phyloP scores from a whole-genome alignment of 768 basidiomycete genomes.

The Phylloporus sp. region DNA sequence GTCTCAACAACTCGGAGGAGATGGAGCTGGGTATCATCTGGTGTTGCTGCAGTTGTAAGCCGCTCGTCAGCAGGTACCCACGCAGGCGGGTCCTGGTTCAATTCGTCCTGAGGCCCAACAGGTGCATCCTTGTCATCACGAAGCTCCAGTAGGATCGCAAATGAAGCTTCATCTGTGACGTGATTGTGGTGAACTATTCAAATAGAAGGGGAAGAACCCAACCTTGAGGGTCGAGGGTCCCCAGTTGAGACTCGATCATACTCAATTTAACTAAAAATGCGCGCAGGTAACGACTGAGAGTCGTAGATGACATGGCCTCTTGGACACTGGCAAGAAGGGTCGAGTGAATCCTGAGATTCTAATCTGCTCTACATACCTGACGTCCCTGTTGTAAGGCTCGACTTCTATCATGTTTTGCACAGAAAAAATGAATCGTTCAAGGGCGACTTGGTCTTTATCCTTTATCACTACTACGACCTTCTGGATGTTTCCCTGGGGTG shows the following conservation, averaged over 20 bases:
- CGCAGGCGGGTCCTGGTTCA: constrained; percentile 56
- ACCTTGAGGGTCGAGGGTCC: constrained; percentile 56
- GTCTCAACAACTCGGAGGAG: constrained; percentile 80
- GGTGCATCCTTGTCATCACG: constrained; percentile 61
- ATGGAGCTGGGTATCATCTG: constrained; percentile 67
- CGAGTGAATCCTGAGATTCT: not conserved
- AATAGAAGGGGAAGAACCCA: not conserved
- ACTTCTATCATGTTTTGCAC: constrained; percentile 78
- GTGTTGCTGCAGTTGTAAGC: constrained; percentile 63
- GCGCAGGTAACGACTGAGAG: constrained; percentile 74
- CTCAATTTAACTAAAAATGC: constrained; percentile 78
- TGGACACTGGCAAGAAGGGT: constrained; percentile 50
- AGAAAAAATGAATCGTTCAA: constrained; percentile 91
- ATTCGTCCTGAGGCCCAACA: constrained; percentile 43
- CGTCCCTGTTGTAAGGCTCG: constrained; percentile 66
- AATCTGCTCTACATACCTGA: constrained; percentile 45
- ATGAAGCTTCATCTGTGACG: constrained; percentile 62
- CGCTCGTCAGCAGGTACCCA: constrained; percentile 75
- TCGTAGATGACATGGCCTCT: constrained; percentile 59
- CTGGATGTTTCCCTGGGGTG: constrained; percentile 65
- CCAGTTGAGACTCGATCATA: constrained; percentile 72
- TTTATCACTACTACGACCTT: constrained; percentile 85
- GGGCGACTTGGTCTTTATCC: constrained; percentile 67
- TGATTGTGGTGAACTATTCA: not conserved
- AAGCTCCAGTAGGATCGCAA: constrained; percentile 80